A percentile compares a stretch with the other conserved stretches of the same genome.
Conservation (phyloP, 352 stramenopile species). For the Globisporangium acanthophoron region DNA sequence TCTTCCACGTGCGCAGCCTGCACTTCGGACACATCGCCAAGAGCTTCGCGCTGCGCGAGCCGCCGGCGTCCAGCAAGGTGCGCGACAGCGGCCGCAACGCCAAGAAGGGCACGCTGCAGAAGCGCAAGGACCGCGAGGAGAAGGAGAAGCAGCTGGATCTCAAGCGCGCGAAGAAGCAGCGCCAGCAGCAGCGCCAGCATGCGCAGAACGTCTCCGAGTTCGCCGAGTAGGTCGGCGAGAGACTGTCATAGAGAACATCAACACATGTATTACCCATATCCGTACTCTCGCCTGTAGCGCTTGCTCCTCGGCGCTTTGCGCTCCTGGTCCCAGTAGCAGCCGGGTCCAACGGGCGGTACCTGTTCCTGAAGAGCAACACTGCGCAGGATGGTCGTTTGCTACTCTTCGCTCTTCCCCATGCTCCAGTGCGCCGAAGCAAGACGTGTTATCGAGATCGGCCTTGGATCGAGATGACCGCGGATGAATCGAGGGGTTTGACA, state of each 20-base stretch:
- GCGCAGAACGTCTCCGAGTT: slow-evolving; percentile 77
- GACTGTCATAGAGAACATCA: neutral
- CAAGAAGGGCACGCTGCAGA: slow-evolving; percentile 77
- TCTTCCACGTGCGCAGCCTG: slow-evolving; percentile 91
- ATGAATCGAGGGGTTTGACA: too few species aligned
- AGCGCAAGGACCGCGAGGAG: slow-evolving; percentile 77
- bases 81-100: slow-evolving; percentile 67
- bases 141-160: slow-evolving; percentile 45
- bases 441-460: too few species aligned
- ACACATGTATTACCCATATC: neutral
- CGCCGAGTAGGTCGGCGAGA: slow-evolving; percentile 29
- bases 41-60: slow-evolving; percentile 88
- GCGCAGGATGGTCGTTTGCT: too few species aligned
- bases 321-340: too few species aligned
- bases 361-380: too few species aligned
- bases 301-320: too few species aligned
- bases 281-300: too few species aligned
- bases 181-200: slow-evolving; percentile 57
- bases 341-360: too few species aligned
- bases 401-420: too few species aligned
- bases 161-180: slow-evolving; percentile 60
- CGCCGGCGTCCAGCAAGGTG: slow-evolving; percentile 74
- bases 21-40: slow-evolving; percentile 94
- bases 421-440: too few species aligned
- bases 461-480: too few species aligned